These are phyloP conservation scores for Periglandula ipomoeae DNA, from an alignment of 2,329 filamentous ascomycete genomes.

Conservation along the genomic window DNA sequence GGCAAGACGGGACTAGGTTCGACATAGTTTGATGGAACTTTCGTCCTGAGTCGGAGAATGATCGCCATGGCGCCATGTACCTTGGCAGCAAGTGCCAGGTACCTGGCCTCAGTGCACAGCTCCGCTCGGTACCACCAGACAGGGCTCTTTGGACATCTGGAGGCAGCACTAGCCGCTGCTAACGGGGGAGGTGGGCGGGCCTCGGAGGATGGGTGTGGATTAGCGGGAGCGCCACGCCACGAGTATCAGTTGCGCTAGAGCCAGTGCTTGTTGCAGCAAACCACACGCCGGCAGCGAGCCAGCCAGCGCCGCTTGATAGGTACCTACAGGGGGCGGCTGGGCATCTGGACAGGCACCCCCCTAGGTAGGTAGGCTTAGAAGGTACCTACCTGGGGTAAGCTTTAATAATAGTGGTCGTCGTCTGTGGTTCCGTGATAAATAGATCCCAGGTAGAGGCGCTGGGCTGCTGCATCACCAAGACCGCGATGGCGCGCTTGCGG, in stretches of 20 bases:
- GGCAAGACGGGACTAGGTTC: background rate
- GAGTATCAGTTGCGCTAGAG: slow-evolving; percentile 4
- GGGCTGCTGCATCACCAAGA: too few species aligned
- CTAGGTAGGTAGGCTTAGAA: background rate
- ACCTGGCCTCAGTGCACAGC: background rate
- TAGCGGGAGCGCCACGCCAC: slow-evolving; percentile 8
- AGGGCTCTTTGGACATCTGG: background rate
- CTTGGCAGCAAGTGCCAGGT: background rate
- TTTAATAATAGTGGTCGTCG: too few species aligned
- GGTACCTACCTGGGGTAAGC: too few species aligned
- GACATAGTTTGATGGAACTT: background rate
- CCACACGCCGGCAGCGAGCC: background rate
- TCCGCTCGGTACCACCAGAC: background rate
- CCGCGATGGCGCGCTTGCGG: too few species aligned
- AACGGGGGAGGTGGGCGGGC: background rate
- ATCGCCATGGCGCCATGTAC: background rate
- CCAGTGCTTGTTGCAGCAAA: slow-evolving; percentile 3
- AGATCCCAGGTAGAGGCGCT: too few species aligned
- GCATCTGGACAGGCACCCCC: too few species aligned
- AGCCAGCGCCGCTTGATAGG: too few species aligned
- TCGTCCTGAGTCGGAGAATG: background rate
- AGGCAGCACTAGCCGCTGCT: background rate
- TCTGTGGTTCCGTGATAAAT: too few species aligned
- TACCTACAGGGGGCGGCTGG: too few species aligned
- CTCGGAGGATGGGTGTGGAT: background rate